Evolutionary conservation across 2,329 filamentous ascomycete species (phyloP), one percentile per base, ranked within the genome.

Genomic region (Ampelomyces quisqualis): DNA sequence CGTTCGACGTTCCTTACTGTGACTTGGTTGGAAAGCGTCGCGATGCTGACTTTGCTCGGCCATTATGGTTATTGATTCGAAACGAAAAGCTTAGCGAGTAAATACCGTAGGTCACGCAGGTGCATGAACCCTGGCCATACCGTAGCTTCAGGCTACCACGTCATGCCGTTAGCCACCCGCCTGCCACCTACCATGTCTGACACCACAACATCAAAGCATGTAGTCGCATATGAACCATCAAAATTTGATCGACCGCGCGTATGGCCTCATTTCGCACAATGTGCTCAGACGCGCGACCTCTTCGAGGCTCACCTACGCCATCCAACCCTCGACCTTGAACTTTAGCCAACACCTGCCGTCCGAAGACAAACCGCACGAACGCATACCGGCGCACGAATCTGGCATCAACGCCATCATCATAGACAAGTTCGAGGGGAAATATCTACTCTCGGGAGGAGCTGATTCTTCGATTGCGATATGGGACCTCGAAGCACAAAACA

Each of bases 391-490:
- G 1, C 90, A 95, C 67, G 78, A 80, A 38, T 80, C 87, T 3
- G 90, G 90, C 10, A 86, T 90, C 24, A 93, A 85, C 60, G 81
- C 85, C 26, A 72, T 96, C 27, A 82, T 86, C 0, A 77, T 95
- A 26, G 90, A 96, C 59, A 81, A 82, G 34, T 89, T 93, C 59
- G 87, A 93, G 49, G 88, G 87, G 3, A 77, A 82, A 61, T 82
- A 87, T 52, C 77, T 96, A 48, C 70, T 95, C 2, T 95, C 90
- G 0, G 91, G 88, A 3, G 90, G 90, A 20, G 85, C 88, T 4
- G 89, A 95, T 62, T 88, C 86, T 7, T 86, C 86, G 1, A 81
- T 96, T 59, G 86, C 84, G 53, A 71, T 96, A 31, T 96, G 90
- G 90, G 85, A 96, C 68, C 78, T 96, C 5, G 86, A 95, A 9